Base-by-base conservation (phyloP, 768 basidiomycete genomes). In the Leccinellum luteum region DNA sequence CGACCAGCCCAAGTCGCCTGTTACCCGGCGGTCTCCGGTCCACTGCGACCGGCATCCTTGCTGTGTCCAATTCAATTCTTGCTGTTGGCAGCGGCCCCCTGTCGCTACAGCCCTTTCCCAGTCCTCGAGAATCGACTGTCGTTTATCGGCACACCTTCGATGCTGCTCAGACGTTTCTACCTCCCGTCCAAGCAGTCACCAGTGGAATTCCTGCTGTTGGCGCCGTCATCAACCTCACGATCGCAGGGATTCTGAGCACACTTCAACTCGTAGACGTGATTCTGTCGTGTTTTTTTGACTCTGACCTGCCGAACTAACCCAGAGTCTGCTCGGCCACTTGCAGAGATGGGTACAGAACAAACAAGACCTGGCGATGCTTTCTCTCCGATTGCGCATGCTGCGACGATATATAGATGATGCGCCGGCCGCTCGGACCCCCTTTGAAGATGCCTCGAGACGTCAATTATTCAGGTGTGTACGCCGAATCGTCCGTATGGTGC, bases 261-360 rank as follows among this genome's bases (percentile, higher is more conserved):
- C 53, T 61, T 30, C 58, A 55, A 3, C n/a, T 52, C 4, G 32
- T 61, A 21, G 55, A 62, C 4, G 61, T 62, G 27, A 47, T 32
- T 50, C n/a, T 3, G 14, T 19, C 2, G 4, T 6, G 3, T 41
- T 32, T 41, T 32, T 1, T 2, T 27, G 17, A 38, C 3, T 10
- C 6, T 2, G 17, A 10, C 14, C 10, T 2, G 1, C 14, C 17
- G n/a, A 44, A 1, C 31, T 49, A 13, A 56, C 3, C 0, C n/a
- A 17, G n/a, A n/a, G n/a, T 41, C 10, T n/a, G 15, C 6, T 35
- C 4, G 31, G 12, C 12, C 15, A 35, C 6, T 28, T 5, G 35
- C 3, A 62, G 60, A 27, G 19, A 35, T 34, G 49, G 17, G 2
- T 17, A 7, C 55, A 51, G 44, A 62, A 62, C 55, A 62, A 57